Base-by-base conservation (phyloP, 306 rosid species). In the Phaseolus lunatus region DNA sequence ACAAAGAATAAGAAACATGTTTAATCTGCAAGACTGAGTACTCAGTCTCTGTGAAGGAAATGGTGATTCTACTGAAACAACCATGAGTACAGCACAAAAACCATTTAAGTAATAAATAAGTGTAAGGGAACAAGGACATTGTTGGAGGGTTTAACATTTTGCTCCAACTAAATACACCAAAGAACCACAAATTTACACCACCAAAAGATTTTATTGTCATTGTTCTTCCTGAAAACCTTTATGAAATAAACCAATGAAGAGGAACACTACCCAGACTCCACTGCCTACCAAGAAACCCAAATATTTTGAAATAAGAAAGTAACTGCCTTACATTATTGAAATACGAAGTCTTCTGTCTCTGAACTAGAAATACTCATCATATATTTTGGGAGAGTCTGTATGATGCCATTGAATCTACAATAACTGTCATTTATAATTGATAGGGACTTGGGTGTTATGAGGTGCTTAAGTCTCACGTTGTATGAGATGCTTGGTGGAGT, bases 151-250 rank as follows among this genome's bases (percentile, higher is more conserved):
- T 22, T 14, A 54, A 65, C 41, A 65, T 65, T 65, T 44, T 73
- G 49, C 53, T 73, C 84, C 75, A 65, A 65, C 79, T 64, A 27
- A 64, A 44, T 54, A 73, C 69, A 54, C 69, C 33, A 33, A 72
- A 63, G 49, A 72, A 27, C 24, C 43, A 39, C 53, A 47, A 70
- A 77, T 45, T 26, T n/a, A 59, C 70, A 44, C 31, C 24, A 41
- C 43, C 31, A 59, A 58, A 58, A 58, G 66, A 29, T 59, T 14
- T 56, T 13, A 13, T 24, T 16, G 3, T 12, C 18, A 26, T 6
- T 57, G 9, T 57, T 24, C 37, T 12, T 57, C 24, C 64, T 24
- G 35, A 26, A 57, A 23, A 24, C 19, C 63, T 57, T 57, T 57
- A 23, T 57, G 9, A 57, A 57, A 24, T 57, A 23, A 7, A 24